Evolutionary conservation across 352 stramenopile genomes (phyloP).

Genomic region (Elongisporangium undulatum): DNA sequence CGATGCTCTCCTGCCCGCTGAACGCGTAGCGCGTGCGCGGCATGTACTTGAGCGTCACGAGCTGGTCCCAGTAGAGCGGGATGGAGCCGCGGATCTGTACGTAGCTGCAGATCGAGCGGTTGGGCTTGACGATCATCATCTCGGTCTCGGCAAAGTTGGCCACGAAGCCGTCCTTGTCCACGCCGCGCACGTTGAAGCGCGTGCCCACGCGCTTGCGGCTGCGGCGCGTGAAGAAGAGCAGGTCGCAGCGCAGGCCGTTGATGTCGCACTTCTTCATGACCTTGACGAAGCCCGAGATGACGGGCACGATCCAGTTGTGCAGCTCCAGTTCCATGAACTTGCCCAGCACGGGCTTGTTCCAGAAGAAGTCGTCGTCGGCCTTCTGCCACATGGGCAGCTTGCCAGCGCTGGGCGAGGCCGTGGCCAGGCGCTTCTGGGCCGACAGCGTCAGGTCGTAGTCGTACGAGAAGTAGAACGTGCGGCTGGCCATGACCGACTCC

Average conservation of each 20-base stretch:
- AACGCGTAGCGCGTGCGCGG: constrained; percentile 75
- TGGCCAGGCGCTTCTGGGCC: constrained; percentile 35
- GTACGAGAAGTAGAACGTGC: constrained; percentile 71
- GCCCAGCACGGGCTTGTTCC: constrained; percentile 79
- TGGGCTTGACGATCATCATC: constrained; percentile 75
- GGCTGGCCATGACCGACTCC: constrained; percentile 30
- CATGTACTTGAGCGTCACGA: constrained; percentile 91
- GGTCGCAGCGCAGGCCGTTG: constrained; percentile 44
- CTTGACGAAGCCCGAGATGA: constrained; percentile 71
- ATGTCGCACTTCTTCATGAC: constrained; percentile 64
- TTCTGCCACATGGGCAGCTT: constrained; percentile 43
- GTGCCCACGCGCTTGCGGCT: constrained; percentile 81
- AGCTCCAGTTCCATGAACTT: constrained; percentile 47
- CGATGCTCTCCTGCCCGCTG: constrained; percentile 49
- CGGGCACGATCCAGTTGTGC: constrained; percentile 58
- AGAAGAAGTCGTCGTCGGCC: constrained; percentile 91
- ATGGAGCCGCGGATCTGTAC: constrained; percentile 95
- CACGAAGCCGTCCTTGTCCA: constrained; percentile 84
- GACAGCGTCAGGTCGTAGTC: constrained; percentile 65
- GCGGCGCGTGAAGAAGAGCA: constrained; percentile 71
- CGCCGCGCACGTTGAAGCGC: constrained; percentile 90
- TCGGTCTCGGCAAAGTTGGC: constrained; percentile 96
- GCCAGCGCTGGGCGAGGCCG: constrained; percentile 13
- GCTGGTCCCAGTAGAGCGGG: constrained; percentile 91
- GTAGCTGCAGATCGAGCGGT: constrained; percentile 81